A percentile compares a stretch with the other conserved stretches of the same genome.
Conservation (phyloP, 129 eudicot species). For the Lonicera japonica region DNA sequence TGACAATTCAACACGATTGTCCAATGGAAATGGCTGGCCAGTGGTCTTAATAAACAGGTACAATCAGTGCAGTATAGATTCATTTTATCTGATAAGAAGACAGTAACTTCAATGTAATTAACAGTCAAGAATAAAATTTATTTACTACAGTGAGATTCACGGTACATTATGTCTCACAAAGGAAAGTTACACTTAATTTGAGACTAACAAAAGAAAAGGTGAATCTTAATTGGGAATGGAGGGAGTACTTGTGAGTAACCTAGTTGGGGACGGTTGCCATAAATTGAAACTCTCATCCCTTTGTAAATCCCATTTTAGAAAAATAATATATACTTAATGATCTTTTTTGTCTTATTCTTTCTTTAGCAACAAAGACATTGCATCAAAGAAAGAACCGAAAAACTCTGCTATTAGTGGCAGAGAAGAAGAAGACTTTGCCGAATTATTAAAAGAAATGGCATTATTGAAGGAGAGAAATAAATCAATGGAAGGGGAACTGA, state of each 20-base stretch:
- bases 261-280: background rate
- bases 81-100: background rate
- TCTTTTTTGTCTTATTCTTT: background rate
- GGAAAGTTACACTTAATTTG: no score
- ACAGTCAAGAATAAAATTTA: no score
- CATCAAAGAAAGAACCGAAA: no score
- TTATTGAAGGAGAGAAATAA: slow-evolving; percentile 53
- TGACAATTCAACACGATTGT: slow-evolving; percentile 17
- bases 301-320: no score
- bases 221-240: no score
- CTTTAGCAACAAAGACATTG: slow-evolving; percentile 23
- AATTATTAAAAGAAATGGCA: slow-evolving; percentile 38
- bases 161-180: no score
- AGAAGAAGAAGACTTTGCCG: slow-evolving; percentile 17
- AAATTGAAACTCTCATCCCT: background rate
- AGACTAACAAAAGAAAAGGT: no score
- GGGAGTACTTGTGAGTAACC: background rate
- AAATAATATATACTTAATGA: slow-evolving; percentile 9
- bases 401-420: slow-evolving; percentile 4
- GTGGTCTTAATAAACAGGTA: background rate
- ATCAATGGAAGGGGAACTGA: slow-evolving; percentile 69
- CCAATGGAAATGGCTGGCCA: background rate
- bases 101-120: no score
- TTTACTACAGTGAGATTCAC: no score
- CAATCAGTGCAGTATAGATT: background rate